Conservation (phyloP, 2,329 filamentous ascomycete genomes). For the Dactylonectria estremocensis region DNA sequence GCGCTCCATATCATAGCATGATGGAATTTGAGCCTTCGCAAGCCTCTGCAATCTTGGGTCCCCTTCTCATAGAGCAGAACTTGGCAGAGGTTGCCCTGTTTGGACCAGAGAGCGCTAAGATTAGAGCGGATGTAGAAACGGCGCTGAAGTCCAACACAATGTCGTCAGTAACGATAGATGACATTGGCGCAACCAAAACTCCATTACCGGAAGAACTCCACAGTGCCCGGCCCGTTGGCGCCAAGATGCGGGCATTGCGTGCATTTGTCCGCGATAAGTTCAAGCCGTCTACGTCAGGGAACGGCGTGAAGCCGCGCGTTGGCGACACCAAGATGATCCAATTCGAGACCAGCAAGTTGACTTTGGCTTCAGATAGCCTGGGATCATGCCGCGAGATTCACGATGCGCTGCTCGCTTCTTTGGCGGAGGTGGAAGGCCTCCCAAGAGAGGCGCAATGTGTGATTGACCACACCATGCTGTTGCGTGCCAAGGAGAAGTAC, state of each 20-base stretch:
- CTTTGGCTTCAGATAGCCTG: constrained; percentile 56
- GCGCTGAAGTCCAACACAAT: constrained; percentile 56
- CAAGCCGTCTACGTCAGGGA: constrained; percentile 37
- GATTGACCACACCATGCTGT: constrained; percentile 71
- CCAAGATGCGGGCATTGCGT: constrained; percentile 66
- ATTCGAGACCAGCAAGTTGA: constrained; percentile 55
- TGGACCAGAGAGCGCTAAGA: constrained; percentile 64
- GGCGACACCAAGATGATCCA: constrained; percentile 48
- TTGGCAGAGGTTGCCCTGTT: constrained; percentile 71
- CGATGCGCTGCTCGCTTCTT: constrained; percentile 66
- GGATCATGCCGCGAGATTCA: constrained; percentile 71
- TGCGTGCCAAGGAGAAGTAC: constrained; percentile 74
- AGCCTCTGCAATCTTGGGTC: constrained; percentile 66
- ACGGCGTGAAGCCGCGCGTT: constrained; percentile 45
- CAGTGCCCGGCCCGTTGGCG: constrained; percentile 60
- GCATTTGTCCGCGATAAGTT: constrained; percentile 53
- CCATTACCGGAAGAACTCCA: constrained; percentile 60
- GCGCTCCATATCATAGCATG: constrained; percentile 66
- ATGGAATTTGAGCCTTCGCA: constrained; percentile 73
- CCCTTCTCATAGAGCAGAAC: constrained; percentile 68
- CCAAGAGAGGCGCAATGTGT: constrained; percentile 67
- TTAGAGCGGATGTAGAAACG: constrained; percentile 60
- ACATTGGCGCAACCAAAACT: constrained; percentile 54
- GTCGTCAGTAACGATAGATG: constrained; percentile 53
- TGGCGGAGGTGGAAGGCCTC: constrained; percentile 62